Evolutionary conservation across 1,284 basidiomycete genomes (phyloP), one percentile per base, ranked within the genome.

Genomic region (Pyrrhoderma noxium): DNA sequence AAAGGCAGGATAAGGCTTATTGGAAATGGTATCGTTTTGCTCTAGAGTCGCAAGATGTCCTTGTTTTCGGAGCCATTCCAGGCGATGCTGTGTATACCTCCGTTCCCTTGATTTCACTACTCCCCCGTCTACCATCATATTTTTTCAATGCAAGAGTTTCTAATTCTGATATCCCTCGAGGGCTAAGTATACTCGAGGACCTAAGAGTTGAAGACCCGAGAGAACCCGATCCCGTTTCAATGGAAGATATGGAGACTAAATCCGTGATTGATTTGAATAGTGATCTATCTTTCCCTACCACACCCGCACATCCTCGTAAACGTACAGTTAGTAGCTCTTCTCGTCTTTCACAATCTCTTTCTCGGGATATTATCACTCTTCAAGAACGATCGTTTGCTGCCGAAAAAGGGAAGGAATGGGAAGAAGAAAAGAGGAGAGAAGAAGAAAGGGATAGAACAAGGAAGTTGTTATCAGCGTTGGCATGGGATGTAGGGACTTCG

Each of bases 11-110:
- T 55, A 63, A 67, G 21, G 75, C 82, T 56, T 78, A 85, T 62
- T 82, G 79, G 79, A 82, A 80, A 62, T 88, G 84, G 85, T 78
- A 81, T 53, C 76, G 77, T 53, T 83, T 79, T 58, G 80, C 82
- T 13, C 69, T 79, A 52, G 85, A 88, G 60, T 79, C 85, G 13
- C 85, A 88, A 60, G 76, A 80, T 56, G 83, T 85, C 34, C 76
- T 88, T 52, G 74, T 87, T 31, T 72, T 83, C 60, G 82, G 80
- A 23, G 76, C 73, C 57, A 77, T 88, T 51, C 82, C 85, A 18
- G 68, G 71, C 16, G 70, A 71, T 23, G 82, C 84, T 8, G 76
- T 88, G 52, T 69, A 85, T 35, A 69, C 82, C 9, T 86, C 85
- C 19, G 69, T 88, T 35, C 83, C 85, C 0, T 74, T 88, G 49